A percentile compares a stretch with the other conserved stretches of the same genome.
These are phyloP conservation scores for Kwoniella sp. DNA, from an alignment of 768 basidiomycete species.

Conservation along the genomic window DNA sequence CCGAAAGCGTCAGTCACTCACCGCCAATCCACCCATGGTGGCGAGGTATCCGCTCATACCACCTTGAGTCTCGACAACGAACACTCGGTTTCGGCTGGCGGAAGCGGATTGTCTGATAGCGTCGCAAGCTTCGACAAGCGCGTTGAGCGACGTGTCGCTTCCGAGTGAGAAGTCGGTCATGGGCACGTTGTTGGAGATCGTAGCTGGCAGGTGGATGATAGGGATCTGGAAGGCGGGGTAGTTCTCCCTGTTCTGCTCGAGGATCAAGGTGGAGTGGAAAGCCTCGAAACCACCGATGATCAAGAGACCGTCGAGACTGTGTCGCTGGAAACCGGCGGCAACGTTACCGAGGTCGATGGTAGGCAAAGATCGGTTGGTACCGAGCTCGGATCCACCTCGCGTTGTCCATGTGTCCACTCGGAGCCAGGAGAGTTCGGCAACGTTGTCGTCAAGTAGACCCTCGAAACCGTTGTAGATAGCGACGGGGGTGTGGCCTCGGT, in stretches of 20 bases:
- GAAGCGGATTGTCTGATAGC: conserved; percentile 98
- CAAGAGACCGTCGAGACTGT: conserved; percentile 74
- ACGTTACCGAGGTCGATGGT: conserved; percentile 82
- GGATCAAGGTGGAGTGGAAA: conserved; percentile 73
- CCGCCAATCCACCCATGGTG: conserved; percentile 91
- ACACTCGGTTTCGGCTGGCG: conserved; percentile 92
- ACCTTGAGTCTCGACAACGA: conserved; percentile 97
- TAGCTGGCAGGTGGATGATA: conserved; percentile 93
- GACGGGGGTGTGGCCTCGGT: conserved; percentile 88
- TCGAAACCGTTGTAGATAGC: conserved; percentile 95
- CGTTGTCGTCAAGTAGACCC: conserved; percentile 85
- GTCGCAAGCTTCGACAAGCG: conserved; percentile 95
- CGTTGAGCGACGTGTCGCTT: conserved; percentile 96
- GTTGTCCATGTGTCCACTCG: conserved; percentile 96
- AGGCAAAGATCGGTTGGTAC: conserved; percentile 89
- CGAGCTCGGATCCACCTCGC: conserved; percentile 94
- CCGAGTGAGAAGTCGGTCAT: conserved; percentile 95
- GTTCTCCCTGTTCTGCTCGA: conserved; percentile 76
- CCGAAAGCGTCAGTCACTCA: too few species aligned
- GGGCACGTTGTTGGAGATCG: conserved; percentile 97
- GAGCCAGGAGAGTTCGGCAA: conserved; percentile 88
- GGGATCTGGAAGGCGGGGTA: conserved; percentile 95
- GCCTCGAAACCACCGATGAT: conserved; percentile 97
- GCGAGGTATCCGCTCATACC: conserved; percentile 96
- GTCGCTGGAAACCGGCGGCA: conserved; percentile 87